A percentile compares a stretch with the other conserved stretches of the same genome.
Conservation (phyloP, 768 basidiomycete genomes). For the Mycena olivaceomarginata region DNA sequence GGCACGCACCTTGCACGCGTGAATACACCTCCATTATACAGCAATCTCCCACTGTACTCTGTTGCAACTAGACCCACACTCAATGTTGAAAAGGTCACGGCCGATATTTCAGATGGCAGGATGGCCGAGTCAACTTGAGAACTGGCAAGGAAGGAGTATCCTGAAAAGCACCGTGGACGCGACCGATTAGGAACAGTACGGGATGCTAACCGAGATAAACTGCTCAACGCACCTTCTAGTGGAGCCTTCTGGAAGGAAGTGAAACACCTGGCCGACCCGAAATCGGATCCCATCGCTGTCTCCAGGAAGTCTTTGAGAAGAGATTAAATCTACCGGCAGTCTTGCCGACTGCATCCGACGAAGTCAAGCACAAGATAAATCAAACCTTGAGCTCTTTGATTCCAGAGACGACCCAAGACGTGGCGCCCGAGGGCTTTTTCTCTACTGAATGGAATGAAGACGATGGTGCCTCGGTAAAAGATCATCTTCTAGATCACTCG, state of each 20-base stretch:
- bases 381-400: constrained; percentile 13
- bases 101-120: constrained; percentile 5
- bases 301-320: constrained; percentile 23
- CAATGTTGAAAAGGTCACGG: constrained; percentile 12
- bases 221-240: constrained; percentile 18
- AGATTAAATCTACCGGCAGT: constrained; percentile 26
- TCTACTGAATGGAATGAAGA: constrained; percentile 24
- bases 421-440: constrained; percentile 35
- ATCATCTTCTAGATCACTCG: constrained; percentile 10
- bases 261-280: constrained; percentile 23
- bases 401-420: constrained; percentile 20
- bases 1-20: background rate
- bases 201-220: constrained; percentile 18
- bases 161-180: constrained; percentile 18
- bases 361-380: constrained; percentile 24
- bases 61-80: background rate
- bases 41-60: background rate
- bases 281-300: background rate
- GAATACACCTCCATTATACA: background rate
- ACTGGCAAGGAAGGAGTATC: background rate
- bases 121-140: background rate
- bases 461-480: constrained; percentile 18
- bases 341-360: background rate
- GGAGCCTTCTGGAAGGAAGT: constrained; percentile 28
- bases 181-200: background rate